Evolutionary conservation across 306 rosid species (phyloP).

Genomic region (Luffa acutangula): DNA sequence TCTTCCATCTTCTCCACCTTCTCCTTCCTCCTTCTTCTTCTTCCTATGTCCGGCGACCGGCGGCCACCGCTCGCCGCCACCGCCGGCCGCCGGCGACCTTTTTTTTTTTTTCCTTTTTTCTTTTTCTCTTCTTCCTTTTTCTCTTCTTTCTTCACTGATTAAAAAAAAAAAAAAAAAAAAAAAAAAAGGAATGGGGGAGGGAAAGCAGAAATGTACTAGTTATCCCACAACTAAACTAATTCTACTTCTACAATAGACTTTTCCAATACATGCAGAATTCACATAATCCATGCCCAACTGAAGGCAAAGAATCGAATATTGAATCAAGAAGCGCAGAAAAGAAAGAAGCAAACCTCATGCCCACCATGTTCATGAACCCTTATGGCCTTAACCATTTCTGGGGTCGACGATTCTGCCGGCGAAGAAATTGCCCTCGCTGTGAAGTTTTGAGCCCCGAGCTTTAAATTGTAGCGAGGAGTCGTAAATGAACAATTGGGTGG

Average conservation of each 20-base stretch:
- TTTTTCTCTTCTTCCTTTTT: no score
- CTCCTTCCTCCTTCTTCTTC: no score
- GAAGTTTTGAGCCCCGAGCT: neutral
- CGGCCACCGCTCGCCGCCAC: no score
- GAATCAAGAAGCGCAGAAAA: neutral
- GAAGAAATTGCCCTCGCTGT: neutral
- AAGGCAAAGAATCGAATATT: neutral
- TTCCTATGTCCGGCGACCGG: no score
- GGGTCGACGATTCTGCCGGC: conserved; percentile 2
- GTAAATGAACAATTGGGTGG: neutral
- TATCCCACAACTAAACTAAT: neutral
- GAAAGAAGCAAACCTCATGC: conserved; percentile 33
- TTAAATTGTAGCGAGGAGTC: neutral
- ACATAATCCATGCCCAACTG: neutral
- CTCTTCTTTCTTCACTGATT: no score
- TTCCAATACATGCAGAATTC: neutral
- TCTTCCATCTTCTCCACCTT: no score
- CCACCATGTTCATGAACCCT: conserved; percentile 68
- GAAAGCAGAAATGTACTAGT: neutral
- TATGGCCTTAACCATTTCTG: conserved; percentile 62
- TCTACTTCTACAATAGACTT: neutral
- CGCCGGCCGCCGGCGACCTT: no score
- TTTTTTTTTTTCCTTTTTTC: no score
- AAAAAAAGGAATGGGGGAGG: no score
- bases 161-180: no score